Conservation (phyloP, 2,329 filamentous ascomycete genomes). For the Venturiaceae sp. region DNA sequence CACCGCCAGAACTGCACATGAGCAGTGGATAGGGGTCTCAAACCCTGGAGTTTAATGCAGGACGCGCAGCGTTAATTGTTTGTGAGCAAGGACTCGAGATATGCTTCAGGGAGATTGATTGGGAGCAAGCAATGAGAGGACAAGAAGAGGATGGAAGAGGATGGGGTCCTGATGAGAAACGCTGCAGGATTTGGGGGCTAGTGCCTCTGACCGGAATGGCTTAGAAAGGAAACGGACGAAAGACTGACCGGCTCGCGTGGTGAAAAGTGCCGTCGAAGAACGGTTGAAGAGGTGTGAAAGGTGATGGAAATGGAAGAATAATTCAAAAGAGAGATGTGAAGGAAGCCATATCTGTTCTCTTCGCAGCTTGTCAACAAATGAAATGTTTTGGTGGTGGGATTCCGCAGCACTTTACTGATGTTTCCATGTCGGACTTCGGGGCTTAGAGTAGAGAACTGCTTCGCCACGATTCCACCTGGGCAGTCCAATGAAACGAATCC, state of each 20-base stretch:
- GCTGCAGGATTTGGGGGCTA: neutral
- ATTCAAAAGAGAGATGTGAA: too few relatives aligned
- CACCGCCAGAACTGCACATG: neutral
- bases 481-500: too few relatives aligned
- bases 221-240: neutral
- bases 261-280: neutral
- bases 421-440: too few relatives aligned
- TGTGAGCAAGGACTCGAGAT: neutral
- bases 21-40: neutral
- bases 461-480: too few relatives aligned
- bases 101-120: neutral
- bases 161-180: neutral
- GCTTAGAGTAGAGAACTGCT: too few relatives aligned
- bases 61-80: neutral
- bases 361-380: too few relatives aligned
- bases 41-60: neutral
- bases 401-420: too few relatives aligned
- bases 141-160: neutral
- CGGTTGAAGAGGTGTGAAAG: neutral
- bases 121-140: neutral
- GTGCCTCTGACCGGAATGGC: neutral
- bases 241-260: neutral
- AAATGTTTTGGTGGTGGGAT: too few relatives aligned
- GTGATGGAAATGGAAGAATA: neutral
- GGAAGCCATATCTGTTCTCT: too few relatives aligned